Evolutionary conservation across 495 filamentous ascomycete species (phyloP).

Genomic region (Daldinia childiae): DNA sequence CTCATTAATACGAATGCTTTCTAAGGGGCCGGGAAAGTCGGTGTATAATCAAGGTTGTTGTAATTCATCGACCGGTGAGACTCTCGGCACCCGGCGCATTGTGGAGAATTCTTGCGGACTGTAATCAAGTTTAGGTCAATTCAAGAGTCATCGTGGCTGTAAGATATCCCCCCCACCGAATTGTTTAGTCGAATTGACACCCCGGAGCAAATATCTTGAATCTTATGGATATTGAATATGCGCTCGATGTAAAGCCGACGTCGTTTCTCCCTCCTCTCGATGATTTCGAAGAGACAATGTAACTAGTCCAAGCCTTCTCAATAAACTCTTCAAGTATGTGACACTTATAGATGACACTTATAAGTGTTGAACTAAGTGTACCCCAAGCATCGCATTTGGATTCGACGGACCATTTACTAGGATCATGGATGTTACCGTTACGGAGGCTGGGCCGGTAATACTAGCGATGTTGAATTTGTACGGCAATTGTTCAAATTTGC

Average conservation of each 20-base stretch:
- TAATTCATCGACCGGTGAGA: slow-evolving; percentile 61
- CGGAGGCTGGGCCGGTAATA: not conserved
- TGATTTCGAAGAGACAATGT: not conserved
- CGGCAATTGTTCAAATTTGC: not conserved
- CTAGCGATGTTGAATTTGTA: not conserved
- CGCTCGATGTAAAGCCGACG: not conserved
- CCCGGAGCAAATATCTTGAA: not conserved
- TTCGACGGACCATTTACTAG: not conserved
- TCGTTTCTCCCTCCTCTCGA: not conserved
- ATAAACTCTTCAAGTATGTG: slow-evolving; percentile 1
- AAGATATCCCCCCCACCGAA: not conserved
- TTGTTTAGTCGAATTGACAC: not conserved
- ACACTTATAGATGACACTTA: not conserved
- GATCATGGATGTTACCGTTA: slow-evolving; percentile 1
- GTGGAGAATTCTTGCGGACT: slow-evolving; percentile 55
- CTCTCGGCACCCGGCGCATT: slow-evolving; percentile 49
- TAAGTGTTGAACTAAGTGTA: slow-evolving; percentile 38
- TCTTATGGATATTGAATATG: not conserved
- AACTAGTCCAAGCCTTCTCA: not conserved
- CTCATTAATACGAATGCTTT: not conserved
- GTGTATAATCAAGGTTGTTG: slow-evolving; percentile 54
- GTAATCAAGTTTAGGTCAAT: not conserved
- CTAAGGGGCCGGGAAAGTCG: slow-evolving; percentile 50
- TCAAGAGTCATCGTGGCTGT: slow-evolving; percentile 39
- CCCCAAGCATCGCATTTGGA: not conserved